Evolutionary conservation across 306 rosid genomes (phyloP).

Genomic region (Vicia sativa): DNA sequence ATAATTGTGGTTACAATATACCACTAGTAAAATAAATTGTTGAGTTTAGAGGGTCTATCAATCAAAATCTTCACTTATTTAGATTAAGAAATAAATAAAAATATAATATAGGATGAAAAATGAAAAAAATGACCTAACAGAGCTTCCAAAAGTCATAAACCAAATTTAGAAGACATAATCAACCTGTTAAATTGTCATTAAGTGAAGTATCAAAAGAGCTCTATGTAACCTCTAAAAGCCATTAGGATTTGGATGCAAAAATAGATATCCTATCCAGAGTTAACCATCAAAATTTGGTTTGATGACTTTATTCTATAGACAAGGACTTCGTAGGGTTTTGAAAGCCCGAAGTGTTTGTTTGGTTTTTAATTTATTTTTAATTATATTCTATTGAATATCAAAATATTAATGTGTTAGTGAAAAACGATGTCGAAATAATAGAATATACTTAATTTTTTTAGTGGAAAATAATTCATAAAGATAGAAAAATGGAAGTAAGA

Average conservation of each 20-base stretch:
- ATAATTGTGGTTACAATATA: not conserved
- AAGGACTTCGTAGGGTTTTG: constrained; percentile 4
- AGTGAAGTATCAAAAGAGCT: constrained; percentile 20
- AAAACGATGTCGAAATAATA: no score
- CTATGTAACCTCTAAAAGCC: constrained; percentile 46
- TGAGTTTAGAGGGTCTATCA: constrained; percentile 26
- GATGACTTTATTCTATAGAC: constrained; percentile 36
- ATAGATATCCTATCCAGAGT: constrained; percentile 8
- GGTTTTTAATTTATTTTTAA: not conserved
- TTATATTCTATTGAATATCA: not conserved
- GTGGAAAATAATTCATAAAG: no score
- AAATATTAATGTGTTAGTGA: not conserved
- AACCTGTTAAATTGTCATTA: constrained; percentile 6
- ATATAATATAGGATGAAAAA: not conserved
- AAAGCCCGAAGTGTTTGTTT: not conserved
- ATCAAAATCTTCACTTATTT: constrained; percentile 26
- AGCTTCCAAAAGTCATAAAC: constrained; percentile 47
- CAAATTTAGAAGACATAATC: constrained; percentile 24
- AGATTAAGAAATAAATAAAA: constrained; percentile 18
- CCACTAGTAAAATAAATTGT: not conserved
- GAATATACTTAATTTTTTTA: no score
- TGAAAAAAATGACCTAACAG: constrained; percentile 29
- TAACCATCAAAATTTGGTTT: constrained; percentile 10
- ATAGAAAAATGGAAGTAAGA: no score
- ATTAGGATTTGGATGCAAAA: constrained; percentile 35